Evolutionary conservation across 495 filamentous ascomycete species (phyloP), one percentile per base, ranked within the genome.

Genomic region (Aspergillus sclerotioniger): DNA sequence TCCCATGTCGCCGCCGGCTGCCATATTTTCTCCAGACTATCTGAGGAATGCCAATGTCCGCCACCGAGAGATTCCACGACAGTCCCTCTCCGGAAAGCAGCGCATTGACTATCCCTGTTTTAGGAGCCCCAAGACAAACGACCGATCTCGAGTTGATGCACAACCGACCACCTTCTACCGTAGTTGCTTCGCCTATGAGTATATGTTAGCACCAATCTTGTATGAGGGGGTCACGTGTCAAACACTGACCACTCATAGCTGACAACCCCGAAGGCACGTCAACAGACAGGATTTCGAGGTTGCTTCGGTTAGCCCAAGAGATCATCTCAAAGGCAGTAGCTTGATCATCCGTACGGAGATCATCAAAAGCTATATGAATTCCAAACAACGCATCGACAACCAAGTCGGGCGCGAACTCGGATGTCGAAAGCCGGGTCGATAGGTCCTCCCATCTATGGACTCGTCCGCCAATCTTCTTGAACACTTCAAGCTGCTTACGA

Each of bases 351-450:
- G 84, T 88, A 19, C 88, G 78, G 28, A 96, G 77, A 53, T 92
- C 89, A 39, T 96, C 90, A 62, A 96, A 96, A 8, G 85, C 84
- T 45, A 90, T 79, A 51, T 92, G 89, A 52, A 91, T 86, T 17
- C 90, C 90, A 3, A 98, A 82, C 16, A 98, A 71, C 2, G 91
- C 92, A 72, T 98, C 94, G 32, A 98, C 79, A 53, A 97, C 90
- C 51, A 97, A 72, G 46, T 92, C 90, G 3, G 91, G 82, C 1
- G 84, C 78, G 32, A 82, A 73, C 49, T 88, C 81, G 5, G 82
- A 68, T 10, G 74, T 75, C 53, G 83, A 80, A n/a, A 88, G 68
- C n/a, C 75, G 76, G 12, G 69, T 56, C 17, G 67, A 78, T 17
- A 83, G 62, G 41, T 78, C 78, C 51, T 82, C 80, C 76, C 76